phyloP scores from a whole-genome alignment of 495 filamentous ascomycete genomes.

The Apodospora peruviana region DNA sequence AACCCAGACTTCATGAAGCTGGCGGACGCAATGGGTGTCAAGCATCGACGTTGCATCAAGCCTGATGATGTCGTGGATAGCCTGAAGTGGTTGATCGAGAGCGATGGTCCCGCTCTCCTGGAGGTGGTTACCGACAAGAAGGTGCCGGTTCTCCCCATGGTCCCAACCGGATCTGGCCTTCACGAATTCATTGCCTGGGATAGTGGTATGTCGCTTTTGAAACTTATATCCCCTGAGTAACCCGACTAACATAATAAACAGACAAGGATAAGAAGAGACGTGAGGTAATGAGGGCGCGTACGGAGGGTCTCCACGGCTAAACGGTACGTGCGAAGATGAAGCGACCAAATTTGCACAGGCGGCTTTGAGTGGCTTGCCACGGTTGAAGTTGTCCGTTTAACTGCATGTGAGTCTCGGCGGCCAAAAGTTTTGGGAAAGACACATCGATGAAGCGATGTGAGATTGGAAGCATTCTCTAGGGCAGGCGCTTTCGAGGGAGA shows the following conservation, averaged over 20 bases:
- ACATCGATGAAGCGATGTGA: background rate
- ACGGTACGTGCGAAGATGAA: background rate
- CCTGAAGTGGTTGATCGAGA: constrained; percentile 83
- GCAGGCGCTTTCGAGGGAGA: background rate
- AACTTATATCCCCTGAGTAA: constrained; percentile 9
- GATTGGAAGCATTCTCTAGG: constrained; percentile 2
- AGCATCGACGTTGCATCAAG: constrained; percentile 57
- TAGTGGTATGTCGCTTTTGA: constrained; percentile 47
- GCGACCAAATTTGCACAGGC: constrained; percentile 3
- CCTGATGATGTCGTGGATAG: constrained; percentile 69
- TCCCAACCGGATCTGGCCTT: constrained; percentile 76
- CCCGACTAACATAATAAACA: constrained; percentile 34
- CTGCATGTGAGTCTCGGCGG: background rate
- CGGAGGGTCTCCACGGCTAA: constrained; percentile 48
- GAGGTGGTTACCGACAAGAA: constrained; percentile 70
- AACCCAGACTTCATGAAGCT: constrained; percentile 87
- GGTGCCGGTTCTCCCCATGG: constrained; percentile 98
- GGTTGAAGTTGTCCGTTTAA: background rate
- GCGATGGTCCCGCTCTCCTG: constrained; percentile 70
- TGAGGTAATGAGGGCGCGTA: constrained; percentile 65
- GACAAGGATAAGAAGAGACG: constrained; percentile 70
- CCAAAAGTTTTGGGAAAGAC: background rate
- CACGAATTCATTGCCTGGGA: constrained; percentile 95
- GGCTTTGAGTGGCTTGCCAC: background rate
- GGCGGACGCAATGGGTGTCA: constrained; percentile 75